Base-by-base conservation (phyloP, 73 alveolate species). In the Tetrahymena malaccensis region DNA sequence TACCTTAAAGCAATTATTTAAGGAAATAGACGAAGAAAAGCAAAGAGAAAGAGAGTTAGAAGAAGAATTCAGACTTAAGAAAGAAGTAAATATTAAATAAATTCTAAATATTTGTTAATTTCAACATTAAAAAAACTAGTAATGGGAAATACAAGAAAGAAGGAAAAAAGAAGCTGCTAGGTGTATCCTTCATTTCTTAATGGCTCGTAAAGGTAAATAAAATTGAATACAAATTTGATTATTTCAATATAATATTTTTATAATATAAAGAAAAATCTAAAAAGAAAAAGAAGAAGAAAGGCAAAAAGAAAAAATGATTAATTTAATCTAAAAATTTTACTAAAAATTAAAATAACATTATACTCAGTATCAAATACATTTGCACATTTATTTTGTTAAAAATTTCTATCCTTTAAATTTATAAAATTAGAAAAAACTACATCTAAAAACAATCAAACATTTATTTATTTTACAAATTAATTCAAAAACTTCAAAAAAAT, bases 21-120 rank as follows among this genome's bases (percentile, higher is more conserved):
- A 55, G 55, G 97, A 94, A 50, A 94, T 95, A 22, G 97, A 95
- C 93, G 38, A 89, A 95, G 97, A 95, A 25, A 95, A 55, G 35
- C 95, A 85, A 89, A 95, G 97, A 95, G 97, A 95, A 89, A 95
- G 97, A 89, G 84, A 95, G 38, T 85, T 95, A 35, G 97, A 95
- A 95, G 97, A 95, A 85, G 97, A 95, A 95, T 95, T 89, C 43
- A 95, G 94, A 58, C 70, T 85, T 85, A 85, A 40, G 84, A 95
- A 89, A 35, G 97, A 95, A 35, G 34, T 50, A 50, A 50, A 19
- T 50, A 50, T 50, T 13, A 15, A 50, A 50, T 50, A 2, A 13
- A 50, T 50, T 7, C 22, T n/a, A 19, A 50, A 1, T 50, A 19
- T 21, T 50, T 50, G 3, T 19, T 50, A 2, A 50, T 1, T 50